phyloP scores from a whole-genome alignment of 352 stramenopile genomes.

The Pythium insidiosum region DNA sequence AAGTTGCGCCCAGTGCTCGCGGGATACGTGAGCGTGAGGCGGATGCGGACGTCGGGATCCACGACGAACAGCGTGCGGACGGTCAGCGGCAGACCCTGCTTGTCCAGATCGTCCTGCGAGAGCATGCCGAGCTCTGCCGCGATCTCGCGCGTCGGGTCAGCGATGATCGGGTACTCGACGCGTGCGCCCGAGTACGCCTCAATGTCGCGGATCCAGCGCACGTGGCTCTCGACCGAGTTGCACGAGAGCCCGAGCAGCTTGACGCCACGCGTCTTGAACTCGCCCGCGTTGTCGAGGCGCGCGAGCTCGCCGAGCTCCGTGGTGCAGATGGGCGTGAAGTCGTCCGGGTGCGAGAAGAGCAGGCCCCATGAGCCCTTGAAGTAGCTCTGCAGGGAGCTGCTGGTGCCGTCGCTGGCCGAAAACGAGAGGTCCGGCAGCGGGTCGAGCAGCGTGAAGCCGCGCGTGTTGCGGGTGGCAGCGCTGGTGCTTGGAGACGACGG shows the following conservation, averaged over 20 bases:
- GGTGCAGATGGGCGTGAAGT: slow-evolving; percentile 92
- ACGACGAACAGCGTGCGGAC: slow-evolving; percentile 91
- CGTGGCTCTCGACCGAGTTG: slow-evolving; percentile 67
- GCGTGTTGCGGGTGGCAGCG: slow-evolving; percentile 19
- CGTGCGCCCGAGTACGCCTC: slow-evolving; percentile 55
- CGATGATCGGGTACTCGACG: slow-evolving; percentile 90
- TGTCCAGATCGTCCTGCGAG: slow-evolving; percentile 72
- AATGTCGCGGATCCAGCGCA: slow-evolving; percentile 81
- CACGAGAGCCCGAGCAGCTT: slow-evolving; percentile 82
- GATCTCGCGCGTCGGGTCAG: slow-evolving; percentile 73
- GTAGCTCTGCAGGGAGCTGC: slow-evolving; percentile 52
- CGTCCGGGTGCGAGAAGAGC: slow-evolving; percentile 84
- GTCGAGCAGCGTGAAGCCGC: slow-evolving; percentile 48
- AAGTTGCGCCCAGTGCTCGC: slow-evolving; percentile 90
- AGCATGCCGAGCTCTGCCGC: slow-evolving; percentile 85
- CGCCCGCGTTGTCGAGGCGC: slow-evolving; percentile 62
- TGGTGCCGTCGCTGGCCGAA: slow-evolving; percentile 39
- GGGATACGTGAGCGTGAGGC: slow-evolving; percentile 89
- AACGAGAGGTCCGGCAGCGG: slow-evolving; percentile 51
- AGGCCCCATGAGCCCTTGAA: slow-evolving; percentile 53
- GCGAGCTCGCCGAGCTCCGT: slow-evolving; percentile 88
- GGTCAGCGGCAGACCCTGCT: slow-evolving; percentile 71
- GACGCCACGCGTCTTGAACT: slow-evolving; percentile 69
- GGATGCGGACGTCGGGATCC: slow-evolving; percentile 85
- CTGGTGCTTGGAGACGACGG: background rate